Conservation (phyloP, 2,329 filamentous ascomycete species). For the Fusarium sterilihyphosum region DNA sequence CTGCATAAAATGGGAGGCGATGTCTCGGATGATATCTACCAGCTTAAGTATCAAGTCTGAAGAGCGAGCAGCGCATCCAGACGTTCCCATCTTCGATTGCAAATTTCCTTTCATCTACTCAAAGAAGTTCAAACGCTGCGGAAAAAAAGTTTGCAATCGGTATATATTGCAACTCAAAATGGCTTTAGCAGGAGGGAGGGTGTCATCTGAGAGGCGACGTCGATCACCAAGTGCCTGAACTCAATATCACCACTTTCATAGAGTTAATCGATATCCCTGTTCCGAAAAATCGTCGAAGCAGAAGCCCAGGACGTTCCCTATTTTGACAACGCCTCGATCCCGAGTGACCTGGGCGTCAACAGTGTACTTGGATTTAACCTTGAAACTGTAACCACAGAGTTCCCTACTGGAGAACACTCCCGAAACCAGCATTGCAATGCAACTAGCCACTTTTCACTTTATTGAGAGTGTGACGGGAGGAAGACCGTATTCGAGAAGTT, state of each 20-base stretch:
- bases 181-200: rapidly evolving
- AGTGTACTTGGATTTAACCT: neutral
- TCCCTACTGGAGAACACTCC: slow-evolving; percentile 29
- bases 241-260: rapidly evolving
- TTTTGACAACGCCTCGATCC: too few species aligned
- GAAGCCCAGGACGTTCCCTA: neutral
- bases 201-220: neutral
- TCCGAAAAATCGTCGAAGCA: neutral
- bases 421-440: slow-evolving; percentile 40
- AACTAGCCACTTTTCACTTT: slow-evolving; percentile 33
- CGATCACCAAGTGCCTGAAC: neutral
- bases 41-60: neutral
- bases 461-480: slow-evolving; percentile 39
- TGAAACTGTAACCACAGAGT: neutral
- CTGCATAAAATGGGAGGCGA: neutral
- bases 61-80: too few species aligned
- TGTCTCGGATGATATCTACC: neutral
- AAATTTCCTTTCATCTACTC: too few species aligned
- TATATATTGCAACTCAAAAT: neutral
- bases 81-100: too few species aligned
- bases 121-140: too few species aligned
- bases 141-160: too few species aligned
- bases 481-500: neutral
- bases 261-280: neutral
- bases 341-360: neutral